Conservation (phyloP, 2,329 filamentous ascomycete species). For the Sporothrix sp. region DNA sequence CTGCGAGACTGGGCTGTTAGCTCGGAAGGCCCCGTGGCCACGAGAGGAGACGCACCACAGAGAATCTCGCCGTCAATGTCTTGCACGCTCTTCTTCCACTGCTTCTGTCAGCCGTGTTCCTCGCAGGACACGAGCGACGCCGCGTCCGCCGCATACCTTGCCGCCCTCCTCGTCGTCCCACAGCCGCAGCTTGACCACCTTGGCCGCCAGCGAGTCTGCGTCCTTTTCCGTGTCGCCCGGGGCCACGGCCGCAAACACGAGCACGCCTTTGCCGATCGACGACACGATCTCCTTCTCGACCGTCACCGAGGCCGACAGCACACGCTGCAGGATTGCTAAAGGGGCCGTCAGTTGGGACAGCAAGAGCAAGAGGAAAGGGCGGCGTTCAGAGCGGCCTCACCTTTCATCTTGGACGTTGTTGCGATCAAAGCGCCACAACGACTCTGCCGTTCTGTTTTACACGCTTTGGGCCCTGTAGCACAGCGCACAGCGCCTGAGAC, state of each 20-base stretch:
- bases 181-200: conserved; percentile 80
- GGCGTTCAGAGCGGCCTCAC: not conserved
- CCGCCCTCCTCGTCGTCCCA: conserved; percentile 75
- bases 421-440: no score
- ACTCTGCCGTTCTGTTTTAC: no score
- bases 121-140: not conserved
- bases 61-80: conserved; percentile 87
- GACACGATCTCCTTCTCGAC: conserved; percentile 87
- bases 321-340: conserved; percentile 67
- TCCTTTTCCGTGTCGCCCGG: conserved; percentile 87
- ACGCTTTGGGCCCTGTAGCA: not conserved
- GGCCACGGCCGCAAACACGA: conserved; percentile 86
- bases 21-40: not conserved
- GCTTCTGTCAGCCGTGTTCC: not conserved
- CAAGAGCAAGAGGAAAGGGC: no score
- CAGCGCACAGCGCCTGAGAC: no score
- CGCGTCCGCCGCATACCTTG: conserved; percentile 37
- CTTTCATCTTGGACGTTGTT: not conserved
- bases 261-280: conserved; percentile 77
- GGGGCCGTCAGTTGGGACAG: not conserved
- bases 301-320: conserved; percentile 89
- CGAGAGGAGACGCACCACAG: conserved; percentile 55
- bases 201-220: conserved; percentile 69
- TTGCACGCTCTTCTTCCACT: conserved; percentile 81
- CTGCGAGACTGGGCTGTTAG: conserved; percentile 63